Evolutionary conservation across 495 filamentous ascomycete genomes (phyloP), one percentile per base, ranked within the genome.

Genomic region (Hypoxylon fragiforme): DNA sequence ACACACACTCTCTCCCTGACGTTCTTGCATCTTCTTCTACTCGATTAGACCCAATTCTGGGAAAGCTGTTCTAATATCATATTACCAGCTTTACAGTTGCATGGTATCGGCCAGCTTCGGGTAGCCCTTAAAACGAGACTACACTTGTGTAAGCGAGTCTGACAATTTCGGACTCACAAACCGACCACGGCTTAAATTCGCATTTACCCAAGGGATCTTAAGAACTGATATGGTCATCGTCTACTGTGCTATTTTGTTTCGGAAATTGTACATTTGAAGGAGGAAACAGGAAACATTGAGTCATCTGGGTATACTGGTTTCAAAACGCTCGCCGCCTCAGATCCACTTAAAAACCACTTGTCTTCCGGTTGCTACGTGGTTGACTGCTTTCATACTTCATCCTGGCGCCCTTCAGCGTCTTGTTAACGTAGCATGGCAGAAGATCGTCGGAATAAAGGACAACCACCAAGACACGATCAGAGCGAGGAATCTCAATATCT

Each of bases 401-500:
- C 41, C 62, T 65, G 65, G 62, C 65, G 65, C 58, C 51, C 24
- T 36, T 15, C 37, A 48, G 54, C 62, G 64, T 60, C 55, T n/a
- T 26, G 22, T 55, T 57, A 57, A 48, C 50, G 56, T 60, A 74
- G 63, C 49, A 77, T 77, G 73, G 71, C 70, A 63, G 71, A 74
- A 65, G 69, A 75, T 34, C 71, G 60, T 51, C 63, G 57, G 46
- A 60, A 67, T 67, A 64, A 65, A 67, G 70, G 62, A 60, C 68
- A 73, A 44, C 65, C 63, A 12, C 59, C 67, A 48, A 70, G 69
- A 57, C 68, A 73, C 39, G 57, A 62, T 12, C 58, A 64, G 26
- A 48, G 49, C 48, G 66, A 71, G 32, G 71, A 74, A 18, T 70
- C 73, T 31, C 70, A 74, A 42, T 79, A 81, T 59, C 73, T 73